These are phyloP conservation scores for Suillus clintonianus DNA, from an alignment of 768 basidiomycete genomes.

Conservation along the genomic window DNA sequence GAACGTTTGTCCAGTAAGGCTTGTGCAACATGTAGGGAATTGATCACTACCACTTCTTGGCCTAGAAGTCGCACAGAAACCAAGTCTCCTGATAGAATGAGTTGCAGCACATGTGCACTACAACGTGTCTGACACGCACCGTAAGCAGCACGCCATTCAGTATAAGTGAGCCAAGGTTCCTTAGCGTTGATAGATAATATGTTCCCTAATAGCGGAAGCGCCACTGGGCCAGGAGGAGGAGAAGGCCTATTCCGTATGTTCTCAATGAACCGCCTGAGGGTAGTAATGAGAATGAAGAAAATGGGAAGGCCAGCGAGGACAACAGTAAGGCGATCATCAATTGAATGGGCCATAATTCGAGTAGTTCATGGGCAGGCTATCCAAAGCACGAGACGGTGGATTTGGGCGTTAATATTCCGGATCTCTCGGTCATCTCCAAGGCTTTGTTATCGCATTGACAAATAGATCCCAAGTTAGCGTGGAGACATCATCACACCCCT, in stretches of 20 bases:
- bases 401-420: conserved; percentile 22
- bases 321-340: neutral
- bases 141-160: conserved; percentile 31
- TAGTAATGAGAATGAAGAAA: neutral
- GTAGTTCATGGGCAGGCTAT: no score
- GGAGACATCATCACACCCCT: no score
- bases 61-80: conserved; percentile 31
- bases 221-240: conserved; percentile 37
- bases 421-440: no score
- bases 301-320: neutral
- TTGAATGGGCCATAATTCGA: no score
- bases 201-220: conserved; percentile 35
- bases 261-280: neutral
- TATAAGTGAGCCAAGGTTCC: conserved; percentile 33
- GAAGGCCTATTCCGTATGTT: neutral
- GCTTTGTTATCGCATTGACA: no score
- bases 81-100: conserved; percentile 23
- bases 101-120: neutral
- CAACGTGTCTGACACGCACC: conserved; percentile 11
- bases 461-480: no score
- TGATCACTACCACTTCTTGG: conserved; percentile 31
- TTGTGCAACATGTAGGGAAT: conserved; percentile 29
- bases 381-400: neutral
- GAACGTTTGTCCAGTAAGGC: conserved; percentile 41
- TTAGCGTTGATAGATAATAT: conserved; percentile 28